Evolutionary conservation across 1,284 basidiomycete genomes (phyloP), one percentile per base, ranked within the genome.

Genomic region (Pulchroboletus neoregius): DNA sequence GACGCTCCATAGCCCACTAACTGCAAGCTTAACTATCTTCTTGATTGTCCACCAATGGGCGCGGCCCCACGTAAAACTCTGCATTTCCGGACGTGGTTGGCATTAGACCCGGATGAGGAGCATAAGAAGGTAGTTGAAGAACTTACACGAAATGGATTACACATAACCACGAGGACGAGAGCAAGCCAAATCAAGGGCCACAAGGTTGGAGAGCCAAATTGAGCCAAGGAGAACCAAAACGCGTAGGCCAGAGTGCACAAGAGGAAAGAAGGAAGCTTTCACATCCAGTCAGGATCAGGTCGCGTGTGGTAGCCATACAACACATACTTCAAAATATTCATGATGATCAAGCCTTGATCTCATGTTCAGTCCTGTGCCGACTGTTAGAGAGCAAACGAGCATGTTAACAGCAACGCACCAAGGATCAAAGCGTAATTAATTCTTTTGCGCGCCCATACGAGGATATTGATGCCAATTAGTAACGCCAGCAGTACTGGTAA

Each of bases 371-470:
- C 92, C 91, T 91, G 54, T 22, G 33, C 20, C 6, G 27, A 33
- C 16, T 18, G n/a, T 48, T 22, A 43, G 22, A 7, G 11, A 13
- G 8, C 0, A 15, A 22, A 15, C 12, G 18, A 23, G 9, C 2
- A 20, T 23, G 33, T 2, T 22, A 10, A 27, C 30, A 18, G 13
- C 12, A 20, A 62, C 74, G 43, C 49, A 87, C 86, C 86, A 59
- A 96, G 94, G 39, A 97, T 94, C 64, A 96, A 95, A 8, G 84
- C 77, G 54, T 93, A 92, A 62, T 96, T 96, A 58, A 96, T 92
- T 32, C 90, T 74, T 7, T 84, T 74, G 1, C 69, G 66, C 0
- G 83, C 78, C 87, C 90, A 97, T 0, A 86, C 87, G 18, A 83
- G 62, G 10, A 97, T 58, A 62, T 97, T 96, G 41, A 91, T 51